phyloP scores from a whole-genome alignment of 352 stramenopile species.

The Blastocystis hominis region DNA sequence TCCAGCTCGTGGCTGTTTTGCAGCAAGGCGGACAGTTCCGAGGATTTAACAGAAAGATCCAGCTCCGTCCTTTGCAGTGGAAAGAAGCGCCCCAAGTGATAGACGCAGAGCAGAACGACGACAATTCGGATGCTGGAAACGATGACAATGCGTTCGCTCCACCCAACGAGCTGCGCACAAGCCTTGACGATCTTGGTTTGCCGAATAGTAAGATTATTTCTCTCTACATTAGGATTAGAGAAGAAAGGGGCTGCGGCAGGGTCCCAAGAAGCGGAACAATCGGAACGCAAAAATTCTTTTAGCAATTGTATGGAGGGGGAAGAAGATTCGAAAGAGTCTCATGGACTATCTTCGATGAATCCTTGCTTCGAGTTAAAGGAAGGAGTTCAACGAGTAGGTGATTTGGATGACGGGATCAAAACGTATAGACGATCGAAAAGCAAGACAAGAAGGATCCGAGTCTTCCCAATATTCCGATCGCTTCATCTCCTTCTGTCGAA shows the following conservation, averaged over 20 bases:
- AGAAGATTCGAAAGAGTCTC: no score
- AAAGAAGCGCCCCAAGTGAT: slow-evolving; percentile 59
- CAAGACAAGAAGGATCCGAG: slow-evolving; percentile 57
- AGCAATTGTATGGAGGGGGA: no score
- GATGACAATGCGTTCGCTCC: not conserved
- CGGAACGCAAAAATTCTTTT: no score
- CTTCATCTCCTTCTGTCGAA: slow-evolving; percentile 72
- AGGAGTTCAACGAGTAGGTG: not conserved
- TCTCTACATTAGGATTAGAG: no score
- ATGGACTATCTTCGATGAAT: not conserved
- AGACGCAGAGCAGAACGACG: not conserved
- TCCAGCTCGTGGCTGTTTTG: slow-evolving; percentile 88
- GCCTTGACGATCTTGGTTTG: no score
- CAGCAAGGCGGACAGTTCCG: slow-evolving; percentile 85
- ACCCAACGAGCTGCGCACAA: not conserved
- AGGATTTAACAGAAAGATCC: slow-evolving; percentile 95
- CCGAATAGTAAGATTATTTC: no score
- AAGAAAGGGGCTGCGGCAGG: no score
- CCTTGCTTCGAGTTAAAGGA: not conserved
- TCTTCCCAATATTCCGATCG: slow-evolving; percentile 55
- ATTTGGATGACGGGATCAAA: not conserved
- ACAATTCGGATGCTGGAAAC: not conserved
- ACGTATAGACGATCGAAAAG: slow-evolving; percentile 37
- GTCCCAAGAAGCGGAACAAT: no score
- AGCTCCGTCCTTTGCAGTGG: slow-evolving; percentile 79